A percentile compares a stretch with the other conserved stretches of the same genome.
phyloP scores from a whole-genome alignment of 805 yeast species.

The Yarrowia bubula region DNA sequence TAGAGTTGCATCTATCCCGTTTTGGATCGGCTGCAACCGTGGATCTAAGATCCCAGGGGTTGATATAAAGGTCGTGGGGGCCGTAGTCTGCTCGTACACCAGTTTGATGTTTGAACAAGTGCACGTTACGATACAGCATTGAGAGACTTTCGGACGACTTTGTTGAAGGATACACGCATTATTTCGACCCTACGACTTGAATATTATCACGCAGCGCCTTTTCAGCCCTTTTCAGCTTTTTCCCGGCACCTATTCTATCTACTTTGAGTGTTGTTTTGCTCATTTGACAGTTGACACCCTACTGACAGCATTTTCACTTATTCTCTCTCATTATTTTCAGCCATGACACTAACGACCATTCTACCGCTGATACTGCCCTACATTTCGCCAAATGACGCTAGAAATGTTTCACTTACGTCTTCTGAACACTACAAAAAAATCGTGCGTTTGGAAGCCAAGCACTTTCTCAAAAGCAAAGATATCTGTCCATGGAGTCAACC shows the following conservation, averaged over 20 bases:
- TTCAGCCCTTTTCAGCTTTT: too few species aligned
- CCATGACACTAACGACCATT: neutral
- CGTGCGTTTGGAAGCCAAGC: neutral
- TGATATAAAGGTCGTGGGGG: neutral
- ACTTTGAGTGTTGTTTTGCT: too few species aligned
- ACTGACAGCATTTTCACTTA: too few species aligned
- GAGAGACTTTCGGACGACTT: too few species aligned
- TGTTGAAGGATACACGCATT: too few species aligned
- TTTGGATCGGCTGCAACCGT: conserved; percentile 21
- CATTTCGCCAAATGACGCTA: neutral
- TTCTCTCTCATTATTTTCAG: neutral
- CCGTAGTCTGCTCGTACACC: too few species aligned
- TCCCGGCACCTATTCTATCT: too few species aligned
- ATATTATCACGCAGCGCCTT: too few species aligned
- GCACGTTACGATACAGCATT: too few species aligned
- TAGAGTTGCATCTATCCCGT: conserved; percentile 15
- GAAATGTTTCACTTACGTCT: neutral
- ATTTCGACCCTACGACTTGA: too few species aligned
- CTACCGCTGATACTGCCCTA: neutral
- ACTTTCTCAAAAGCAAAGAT: neutral
- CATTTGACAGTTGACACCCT: too few species aligned
- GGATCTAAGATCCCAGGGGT: conserved; percentile 24
- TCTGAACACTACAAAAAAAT: neutral
- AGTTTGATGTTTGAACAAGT: too few species aligned
- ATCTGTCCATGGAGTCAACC: conserved; percentile 21